These are phyloP conservation scores for Gossypioides kirkii DNA, from an alignment of 345 rosid genomes.

Conservation along the genomic window DNA sequence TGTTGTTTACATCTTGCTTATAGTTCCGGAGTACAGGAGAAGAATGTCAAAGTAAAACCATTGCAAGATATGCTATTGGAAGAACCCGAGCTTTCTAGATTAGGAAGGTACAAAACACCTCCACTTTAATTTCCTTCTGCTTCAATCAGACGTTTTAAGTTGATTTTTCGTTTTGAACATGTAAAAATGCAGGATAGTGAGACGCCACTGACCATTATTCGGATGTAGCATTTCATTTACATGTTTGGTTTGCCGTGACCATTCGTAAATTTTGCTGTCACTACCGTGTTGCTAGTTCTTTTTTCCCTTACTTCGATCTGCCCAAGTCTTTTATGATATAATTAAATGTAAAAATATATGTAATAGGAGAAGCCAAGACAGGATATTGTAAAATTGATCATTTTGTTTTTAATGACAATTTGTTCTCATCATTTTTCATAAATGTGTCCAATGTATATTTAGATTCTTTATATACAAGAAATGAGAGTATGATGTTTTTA, in stretches of 20 bases:
- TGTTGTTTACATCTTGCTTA: background rate
- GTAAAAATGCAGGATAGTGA: conserved; percentile 38
- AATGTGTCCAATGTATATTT: too few species aligned
- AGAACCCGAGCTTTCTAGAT: conserved; percentile 73
- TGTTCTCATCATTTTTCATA: background rate
- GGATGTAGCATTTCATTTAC: background rate
- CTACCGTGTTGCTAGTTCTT: background rate
- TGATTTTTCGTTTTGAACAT: conserved; percentile 1
- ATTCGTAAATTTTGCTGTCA: background rate
- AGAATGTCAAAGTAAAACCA: conserved; percentile 38
- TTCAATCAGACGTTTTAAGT: too few species aligned
- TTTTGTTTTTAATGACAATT: background rate
- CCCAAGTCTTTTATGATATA: background rate
- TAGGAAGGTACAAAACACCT: conserved; percentile 64
- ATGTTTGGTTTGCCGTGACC: background rate
- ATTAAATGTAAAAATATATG: background rate
- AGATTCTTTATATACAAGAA: too few species aligned
- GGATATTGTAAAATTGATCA: background rate
- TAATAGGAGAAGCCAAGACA: background rate
- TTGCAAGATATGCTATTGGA: conserved; percentile 72
- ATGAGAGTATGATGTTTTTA: too few species aligned
- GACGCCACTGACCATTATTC: conserved; percentile 26
- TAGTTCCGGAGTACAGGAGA: conserved; percentile 39
- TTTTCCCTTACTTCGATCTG: background rate
- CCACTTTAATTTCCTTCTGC: background rate